Percentiles rank a stretch among this genome's conserved stretches.
Evolutionary conservation across 306 rosid species (phyloP).

Genomic region (Begonia fuchsioides): DNA sequence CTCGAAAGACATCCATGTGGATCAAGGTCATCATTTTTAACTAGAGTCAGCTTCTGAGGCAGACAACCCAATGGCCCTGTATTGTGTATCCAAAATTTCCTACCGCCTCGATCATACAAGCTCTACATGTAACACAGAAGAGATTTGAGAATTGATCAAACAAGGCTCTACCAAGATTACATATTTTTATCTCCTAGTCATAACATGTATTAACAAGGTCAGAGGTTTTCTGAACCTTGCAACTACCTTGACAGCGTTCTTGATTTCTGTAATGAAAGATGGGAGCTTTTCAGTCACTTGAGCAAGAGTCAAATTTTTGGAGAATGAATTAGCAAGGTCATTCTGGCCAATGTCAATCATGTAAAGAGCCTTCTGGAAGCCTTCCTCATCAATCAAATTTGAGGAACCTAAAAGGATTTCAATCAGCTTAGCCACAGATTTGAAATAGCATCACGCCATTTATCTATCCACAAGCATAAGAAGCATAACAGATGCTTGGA

Average conservation of each 20-base stretch:
- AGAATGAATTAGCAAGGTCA: conserved; percentile 66
- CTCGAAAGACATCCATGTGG: conserved; percentile 52
- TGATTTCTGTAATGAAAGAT: conserved; percentile 38
- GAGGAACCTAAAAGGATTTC: conserved; percentile 26
- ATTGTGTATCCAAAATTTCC: conserved; percentile 94
- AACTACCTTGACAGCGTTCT: conserved; percentile 48
- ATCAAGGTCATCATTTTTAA: conserved; percentile 37
- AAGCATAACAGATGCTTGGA: too few relatives aligned
- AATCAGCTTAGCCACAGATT: not conserved
- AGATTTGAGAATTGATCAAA: not conserved
- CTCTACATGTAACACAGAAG: conserved; percentile 19
- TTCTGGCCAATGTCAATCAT: conserved; percentile 87
- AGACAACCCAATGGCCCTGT: conserved; percentile 93
- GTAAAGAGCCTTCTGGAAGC: conserved; percentile 65
- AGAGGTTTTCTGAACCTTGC: too few relatives aligned
- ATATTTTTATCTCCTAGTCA: not conserved
- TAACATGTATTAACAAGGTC: not conserved
- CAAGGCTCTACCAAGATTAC: not conserved
- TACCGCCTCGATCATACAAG: conserved; percentile 59
- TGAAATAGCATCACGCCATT: too few relatives aligned
- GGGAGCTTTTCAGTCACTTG: conserved; percentile 56
- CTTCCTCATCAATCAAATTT: conserved; percentile 30
- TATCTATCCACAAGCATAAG: too few relatives aligned
- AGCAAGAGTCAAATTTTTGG: conserved; percentile 35
- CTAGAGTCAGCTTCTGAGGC: conserved; percentile 54